phyloP scores from a whole-genome alignment of 2,329 filamentous ascomycete genomes.

The Calonectria fujianensis region DNA sequence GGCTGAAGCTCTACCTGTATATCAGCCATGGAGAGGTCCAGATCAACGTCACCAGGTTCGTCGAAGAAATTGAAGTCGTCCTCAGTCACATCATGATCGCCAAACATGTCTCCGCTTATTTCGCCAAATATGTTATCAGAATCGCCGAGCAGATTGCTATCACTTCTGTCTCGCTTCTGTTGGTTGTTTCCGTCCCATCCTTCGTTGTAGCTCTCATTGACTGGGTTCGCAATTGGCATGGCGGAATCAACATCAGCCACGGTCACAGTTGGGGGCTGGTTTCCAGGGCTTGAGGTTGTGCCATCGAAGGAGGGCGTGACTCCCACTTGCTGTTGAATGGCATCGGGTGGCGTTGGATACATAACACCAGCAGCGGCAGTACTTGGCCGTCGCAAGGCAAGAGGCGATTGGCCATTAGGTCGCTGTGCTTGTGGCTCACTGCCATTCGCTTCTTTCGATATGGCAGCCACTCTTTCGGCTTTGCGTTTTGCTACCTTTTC shows the following conservation, averaged over 20 bases:
- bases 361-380: constrained; percentile 72
- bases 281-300: constrained; percentile 73
- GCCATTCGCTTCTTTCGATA: constrained; percentile 65
- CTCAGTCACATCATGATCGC: constrained; percentile 85
- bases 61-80: constrained; percentile 92
- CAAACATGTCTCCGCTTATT: constrained; percentile 81
- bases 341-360: constrained; percentile 84
- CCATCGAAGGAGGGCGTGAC: constrained; percentile 75
- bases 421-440: constrained; percentile 65
- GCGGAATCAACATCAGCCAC: constrained; percentile 57
- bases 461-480: constrained; percentile 68
- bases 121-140: constrained; percentile 80
- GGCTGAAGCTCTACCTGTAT: constrained; percentile 41
- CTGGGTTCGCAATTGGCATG: constrained; percentile 47
- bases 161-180: constrained; percentile 66
- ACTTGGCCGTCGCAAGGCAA: constrained; percentile 70
- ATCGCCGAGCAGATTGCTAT: constrained; percentile 66
- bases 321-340: constrained; percentile 71
- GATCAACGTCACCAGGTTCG: constrained; percentile 68
- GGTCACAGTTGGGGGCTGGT: constrained; percentile 58
- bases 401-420: constrained; percentile 71
- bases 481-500: constrained; percentile 68
- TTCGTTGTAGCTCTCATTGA: constrained; percentile 52
- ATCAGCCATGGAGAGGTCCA: constrained; percentile 59
- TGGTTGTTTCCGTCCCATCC: constrained; percentile 63